Base-by-base conservation (phyloP, 345 rosid genomes). In the Stellera chamaejasme region DNA sequence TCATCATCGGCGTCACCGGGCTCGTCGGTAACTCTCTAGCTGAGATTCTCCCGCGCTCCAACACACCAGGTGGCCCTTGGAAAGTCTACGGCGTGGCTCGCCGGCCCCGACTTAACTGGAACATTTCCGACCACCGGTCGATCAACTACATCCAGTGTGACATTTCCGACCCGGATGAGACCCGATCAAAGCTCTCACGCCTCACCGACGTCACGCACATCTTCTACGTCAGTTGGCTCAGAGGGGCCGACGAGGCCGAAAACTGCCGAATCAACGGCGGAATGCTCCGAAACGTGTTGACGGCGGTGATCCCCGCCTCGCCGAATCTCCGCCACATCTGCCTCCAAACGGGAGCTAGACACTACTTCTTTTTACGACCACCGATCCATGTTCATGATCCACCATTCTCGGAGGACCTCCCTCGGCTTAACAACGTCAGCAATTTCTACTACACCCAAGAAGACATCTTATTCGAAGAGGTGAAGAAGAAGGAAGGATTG, bases 31-130 rank as follows among this genome's bases (percentile, higher is more conserved):
- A 66, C 64, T 74, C 79, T 42, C 58, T 78, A 19, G 82, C 79
- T 10, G 79, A 74, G 68, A 74, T 74, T 58, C 74, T 78, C 15
- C 75, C 77, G 0, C 63, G 64, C 11, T 45, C 70, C 19, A 79
- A 75, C 59, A 74, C 69, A 3, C 82, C 82, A 2, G 79, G 79
- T 5, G 82, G 82, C 28, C 82, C 75, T 2, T 78, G 79, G 82
- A 78, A 72, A 54, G 75, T 78, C 4, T 78, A 78, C 55, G 82
- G 77, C 32, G 74, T 70, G 0, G 82, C 76, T 14, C 54, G 72
- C 27, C 71, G 56, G 43, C 55, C 45, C 10, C 27, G 48, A 2
- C 64, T 59, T n/a, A 56, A 4, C 45, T 77, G 74, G 82, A 66
- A 53, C 23, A 19, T 19, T 19, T 19, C 23, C 47, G 11, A 27